Conservation (phyloP, 768 basidiomycete species). For the Mycena metata region DNA sequence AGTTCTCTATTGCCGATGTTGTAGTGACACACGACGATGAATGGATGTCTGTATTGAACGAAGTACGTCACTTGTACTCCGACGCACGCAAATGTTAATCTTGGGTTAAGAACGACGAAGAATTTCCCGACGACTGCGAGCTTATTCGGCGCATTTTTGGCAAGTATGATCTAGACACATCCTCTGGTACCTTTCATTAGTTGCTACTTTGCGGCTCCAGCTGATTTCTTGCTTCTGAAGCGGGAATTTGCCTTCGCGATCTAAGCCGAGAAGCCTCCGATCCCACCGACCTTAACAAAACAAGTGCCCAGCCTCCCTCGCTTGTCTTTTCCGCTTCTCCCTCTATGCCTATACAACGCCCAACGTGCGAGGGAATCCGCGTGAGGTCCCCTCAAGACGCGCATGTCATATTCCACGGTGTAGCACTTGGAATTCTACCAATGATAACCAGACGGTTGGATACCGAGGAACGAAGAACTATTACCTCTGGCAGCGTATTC, state of each 20-base stretch:
- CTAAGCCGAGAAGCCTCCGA: background rate
- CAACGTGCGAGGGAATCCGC: constrained; percentile 75
- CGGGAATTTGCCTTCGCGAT: background rate
- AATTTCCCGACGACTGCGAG: constrained; percentile 3
- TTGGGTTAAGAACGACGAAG: background rate
- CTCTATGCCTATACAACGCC: constrained; percentile 67
- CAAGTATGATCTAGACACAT: constrained; percentile 4
- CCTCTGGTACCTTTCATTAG: constrained; percentile 4
- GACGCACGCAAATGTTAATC: background rate
- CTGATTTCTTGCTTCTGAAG: background rate
- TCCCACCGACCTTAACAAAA: constrained; percentile 6
- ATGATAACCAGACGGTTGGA: constrained; percentile 82
- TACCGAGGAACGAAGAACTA: constrained; percentile 79
- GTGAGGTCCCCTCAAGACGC: constrained; percentile 77
- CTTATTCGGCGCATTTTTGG: constrained; percentile 4
- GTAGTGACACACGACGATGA: constrained; percentile 17
- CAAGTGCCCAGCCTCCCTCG: constrained; percentile 23
- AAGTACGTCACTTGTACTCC: constrained; percentile 5
- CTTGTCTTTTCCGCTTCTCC: constrained; percentile 13
- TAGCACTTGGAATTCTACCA: constrained; percentile 66
- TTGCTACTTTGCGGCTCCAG: constrained; percentile 1
- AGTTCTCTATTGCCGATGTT: constrained; percentile 7
- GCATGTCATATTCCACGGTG: constrained; percentile 82
- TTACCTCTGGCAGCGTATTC: constrained; percentile 78
- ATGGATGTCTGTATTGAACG: constrained; percentile 12